Evolutionary conservation across 2,329 filamentous ascomycete species (phyloP), one percentile per base, ranked within the genome.

Genomic region (Aspergillus sp.): DNA sequence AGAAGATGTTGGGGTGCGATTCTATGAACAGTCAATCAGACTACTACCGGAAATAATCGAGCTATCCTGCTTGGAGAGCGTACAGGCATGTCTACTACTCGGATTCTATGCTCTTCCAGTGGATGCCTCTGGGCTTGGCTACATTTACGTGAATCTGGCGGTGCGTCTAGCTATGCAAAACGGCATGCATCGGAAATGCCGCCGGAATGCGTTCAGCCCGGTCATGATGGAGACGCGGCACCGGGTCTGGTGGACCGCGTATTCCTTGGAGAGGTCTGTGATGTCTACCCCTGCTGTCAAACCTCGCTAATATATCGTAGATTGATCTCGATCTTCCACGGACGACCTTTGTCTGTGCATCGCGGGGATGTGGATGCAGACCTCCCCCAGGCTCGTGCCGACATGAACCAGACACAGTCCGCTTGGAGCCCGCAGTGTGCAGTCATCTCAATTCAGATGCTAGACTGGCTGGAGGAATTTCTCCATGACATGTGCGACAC

Each of bases 141-240:
- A 82, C 62, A 81, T 81, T 4, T 85, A 85, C 57, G 67, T 84
- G 8, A 81, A 80, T 15, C 69, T 85, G 4, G 79, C 81, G 0
- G 73, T 84, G 52, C 82, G 82, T 48, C 72, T 85, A 36, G 82
- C 79, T 2, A 82, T 84, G 39, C 81, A 84, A 60, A 84, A 84
- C 62, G 83, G 82, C 4, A 82, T 85, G 82, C 82, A 85, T 61
- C 74, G 82, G 32, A 80, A 74, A 55, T 81, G 78, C 61, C 70
- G 74, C 0, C 76, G 75, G 9, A 73, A 74, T n/a, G 76, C 73
- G 0, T 74, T 81, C 30, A 78, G 78, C 51, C 70, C 76, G 8
- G 72, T 72, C 13, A 69, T 70, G 66, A 74, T 80, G 13, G 82
- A 84, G 68, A 81, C 75, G 4, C 73, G 82, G 15, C 83, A 82